phyloP scores from a whole-genome alignment of 192 early-diverging fungal species.

The Spizellomyces punctatus region DNA sequence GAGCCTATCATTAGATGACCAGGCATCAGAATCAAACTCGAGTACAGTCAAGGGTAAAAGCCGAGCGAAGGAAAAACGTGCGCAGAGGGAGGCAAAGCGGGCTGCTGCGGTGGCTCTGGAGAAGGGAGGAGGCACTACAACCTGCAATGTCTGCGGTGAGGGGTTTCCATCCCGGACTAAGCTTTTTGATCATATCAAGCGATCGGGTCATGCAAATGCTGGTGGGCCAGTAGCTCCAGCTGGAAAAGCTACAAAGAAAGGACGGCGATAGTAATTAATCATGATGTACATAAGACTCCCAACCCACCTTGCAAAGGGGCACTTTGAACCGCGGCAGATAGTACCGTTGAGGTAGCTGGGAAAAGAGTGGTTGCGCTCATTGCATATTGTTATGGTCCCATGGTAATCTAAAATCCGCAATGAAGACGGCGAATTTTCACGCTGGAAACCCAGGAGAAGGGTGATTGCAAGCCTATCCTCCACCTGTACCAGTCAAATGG shows the following conservation, averaged over 20 bases:
- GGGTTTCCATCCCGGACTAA: conserved; percentile 79
- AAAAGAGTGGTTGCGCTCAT: too few species aligned
- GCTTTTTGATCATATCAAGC: conserved; percentile 86
- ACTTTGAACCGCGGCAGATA: too few species aligned
- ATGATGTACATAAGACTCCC: too few species aligned
- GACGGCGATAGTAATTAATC: too few species aligned
- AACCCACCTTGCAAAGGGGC: too few species aligned
- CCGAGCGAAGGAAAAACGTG: conserved; percentile 37
- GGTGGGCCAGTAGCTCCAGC: background rate
- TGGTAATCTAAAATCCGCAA: too few species aligned
- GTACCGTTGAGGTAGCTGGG: too few species aligned
- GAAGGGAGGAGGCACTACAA: conserved; percentile 22
- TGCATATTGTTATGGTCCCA: too few species aligned
- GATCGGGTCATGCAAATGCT: conserved; percentile 76
- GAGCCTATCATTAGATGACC: background rate
- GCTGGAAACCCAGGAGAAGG: too few species aligned
- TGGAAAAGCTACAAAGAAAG: conserved; percentile 17
- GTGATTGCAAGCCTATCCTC: too few species aligned
- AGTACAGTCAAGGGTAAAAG: background rate
- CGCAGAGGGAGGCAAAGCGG: conserved; percentile 28
- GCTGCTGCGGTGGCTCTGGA: conserved; percentile 13
- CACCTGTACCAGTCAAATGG: too few species aligned
- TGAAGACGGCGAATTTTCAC: too few species aligned
- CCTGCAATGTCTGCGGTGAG: conserved; percentile 78
- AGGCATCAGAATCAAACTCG: background rate